Conservation (phyloP, 352 stramenopile genomes). For the Lagenidium giganteum region DNA sequence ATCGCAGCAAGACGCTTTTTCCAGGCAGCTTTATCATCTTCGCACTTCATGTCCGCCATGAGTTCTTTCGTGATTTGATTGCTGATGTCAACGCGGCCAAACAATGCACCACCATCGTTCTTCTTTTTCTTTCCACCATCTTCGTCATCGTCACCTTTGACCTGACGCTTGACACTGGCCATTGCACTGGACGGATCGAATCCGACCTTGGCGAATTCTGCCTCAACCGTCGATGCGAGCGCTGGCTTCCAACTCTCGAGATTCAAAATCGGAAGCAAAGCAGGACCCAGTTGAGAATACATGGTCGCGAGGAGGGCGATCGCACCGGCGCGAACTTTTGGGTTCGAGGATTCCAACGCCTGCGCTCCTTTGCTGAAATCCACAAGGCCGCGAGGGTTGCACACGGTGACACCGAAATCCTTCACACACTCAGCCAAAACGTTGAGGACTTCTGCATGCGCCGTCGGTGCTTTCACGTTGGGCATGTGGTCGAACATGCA, state of each 20-base stretch:
- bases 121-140: slow-evolving; percentile 23
- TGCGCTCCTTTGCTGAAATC: slow-evolving; percentile 63
- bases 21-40: slow-evolving; percentile 65
- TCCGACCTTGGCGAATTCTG: slow-evolving; percentile 61
- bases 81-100: slow-evolving; percentile 64
- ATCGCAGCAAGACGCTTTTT: slow-evolving; percentile 71
- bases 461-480: slow-evolving; percentile 53
- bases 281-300: slow-evolving; percentile 67
- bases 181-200: slow-evolving; percentile 46
- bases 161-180: slow-evolving; percentile 40
- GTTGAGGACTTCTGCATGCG: slow-evolving; percentile 46
- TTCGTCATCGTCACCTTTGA: slow-evolving; percentile 49
- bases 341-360: slow-evolving; percentile 60
- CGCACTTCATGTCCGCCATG: slow-evolving; percentile 65
- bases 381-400: slow-evolving; percentile 50
- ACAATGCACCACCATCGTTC: slow-evolving; percentile 31
- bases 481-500: slow-evolving; percentile 58
- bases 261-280: slow-evolving; percentile 58
- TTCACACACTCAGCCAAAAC: slow-evolving; percentile 53
- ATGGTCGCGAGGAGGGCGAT: slow-evolving; percentile 52
- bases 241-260: slow-evolving; percentile 72
- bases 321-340: slow-evolving; percentile 58
- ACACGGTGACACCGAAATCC: slow-evolving; percentile 60
- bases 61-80: slow-evolving; percentile 68
- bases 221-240: slow-evolving; percentile 47